These are phyloP conservation scores for Tuber melanosporum DNA, from an alignment of 495 filamentous ascomycete genomes.

Conservation along the genomic window DNA sequence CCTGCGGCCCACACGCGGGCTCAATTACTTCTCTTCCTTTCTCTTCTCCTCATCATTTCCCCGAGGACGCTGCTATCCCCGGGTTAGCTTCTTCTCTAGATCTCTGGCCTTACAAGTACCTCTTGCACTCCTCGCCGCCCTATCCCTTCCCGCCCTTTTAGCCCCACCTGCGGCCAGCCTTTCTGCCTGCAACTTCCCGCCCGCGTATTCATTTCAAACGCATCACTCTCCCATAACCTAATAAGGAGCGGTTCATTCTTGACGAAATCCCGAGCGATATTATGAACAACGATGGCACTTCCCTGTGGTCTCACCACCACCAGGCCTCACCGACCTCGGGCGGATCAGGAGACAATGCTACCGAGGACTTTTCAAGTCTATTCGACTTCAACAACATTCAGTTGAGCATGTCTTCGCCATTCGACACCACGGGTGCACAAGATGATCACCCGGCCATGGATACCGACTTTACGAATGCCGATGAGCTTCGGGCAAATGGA, in stretches of 20 bases:
- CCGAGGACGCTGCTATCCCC: background rate
- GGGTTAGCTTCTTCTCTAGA: slow-evolving; percentile 11
- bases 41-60: background rate
- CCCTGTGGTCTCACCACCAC: slow-evolving; percentile 36
- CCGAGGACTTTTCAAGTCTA: slow-evolving; percentile 40
- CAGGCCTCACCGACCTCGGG: slow-evolving; percentile 15
- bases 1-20: slow-evolving; percentile 43
- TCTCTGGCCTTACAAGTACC: slow-evolving; percentile 4
- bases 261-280: slow-evolving; percentile 15
- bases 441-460: slow-evolving; percentile 37
- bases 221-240: slow-evolving; percentile 19
- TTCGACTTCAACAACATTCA: slow-evolving; percentile 38
- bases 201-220: slow-evolving; percentile 4
- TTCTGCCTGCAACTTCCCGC: slow-evolving; percentile 7
- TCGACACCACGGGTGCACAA: slow-evolving; percentile 25
- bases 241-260: slow-evolving; percentile 9
- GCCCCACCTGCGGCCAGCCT: slow-evolving; percentile 19
- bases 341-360: slow-evolving; percentile 16
- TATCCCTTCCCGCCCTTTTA: slow-evolving; percentile 20
- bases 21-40: slow-evolving; percentile 14
- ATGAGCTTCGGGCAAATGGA: slow-evolving; percentile 20
- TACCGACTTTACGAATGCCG: slow-evolving; percentile 32
- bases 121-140: slow-evolving; percentile 8
- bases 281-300: slow-evolving; percentile 37
- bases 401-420: slow-evolving; percentile 32